Evolutionary conservation across 2,329 filamentous ascomycete species (phyloP).

Genomic region (Dissoconium aciculare): DNA sequence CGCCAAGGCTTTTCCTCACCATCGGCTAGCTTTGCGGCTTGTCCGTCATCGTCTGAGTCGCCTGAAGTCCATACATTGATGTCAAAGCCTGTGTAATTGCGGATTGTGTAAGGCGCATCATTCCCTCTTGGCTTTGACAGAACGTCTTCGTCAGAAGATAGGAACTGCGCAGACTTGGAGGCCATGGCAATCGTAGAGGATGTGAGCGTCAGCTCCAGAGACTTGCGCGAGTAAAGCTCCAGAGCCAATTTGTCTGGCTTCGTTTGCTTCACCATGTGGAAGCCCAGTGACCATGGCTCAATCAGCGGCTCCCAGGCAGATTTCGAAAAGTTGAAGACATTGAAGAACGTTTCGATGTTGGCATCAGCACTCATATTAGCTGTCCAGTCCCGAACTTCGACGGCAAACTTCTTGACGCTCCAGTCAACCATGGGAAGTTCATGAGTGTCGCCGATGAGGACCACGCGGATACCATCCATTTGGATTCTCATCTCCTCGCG

Average conservation of each 20-base stretch:
- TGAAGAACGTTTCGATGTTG: conserved; percentile 83
- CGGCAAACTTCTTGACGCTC: conserved; percentile 77
- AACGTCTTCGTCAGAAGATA: conserved; percentile 78
- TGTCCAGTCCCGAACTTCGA: conserved; percentile 83
- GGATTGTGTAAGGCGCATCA: conserved; percentile 83
- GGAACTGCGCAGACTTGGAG: conserved; percentile 83
- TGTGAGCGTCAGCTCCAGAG: conserved; percentile 81
- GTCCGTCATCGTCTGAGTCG: conserved; percentile 47
- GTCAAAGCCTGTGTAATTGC: conserved; percentile 91
- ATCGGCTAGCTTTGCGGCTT: conserved; percentile 64
- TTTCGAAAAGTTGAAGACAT: conserved; percentile 98
- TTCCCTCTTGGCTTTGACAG: conserved; percentile 81
- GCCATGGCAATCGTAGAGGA: conserved; percentile 85
- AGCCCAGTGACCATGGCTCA: conserved; percentile 89
- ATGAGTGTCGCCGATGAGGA: conserved; percentile 89
- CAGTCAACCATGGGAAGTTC: conserved; percentile 90
- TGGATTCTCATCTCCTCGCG: conserved; percentile 73
- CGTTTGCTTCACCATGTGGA: conserved; percentile 69
- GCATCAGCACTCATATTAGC: conserved; percentile 73
- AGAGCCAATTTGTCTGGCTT: conserved; percentile 63
- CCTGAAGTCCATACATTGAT: conserved; percentile 70
- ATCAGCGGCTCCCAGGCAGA: conserved; percentile 95
- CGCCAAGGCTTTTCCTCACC: conserved; percentile 89
- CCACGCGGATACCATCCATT: conserved; percentile 76
- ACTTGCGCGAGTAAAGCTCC: conserved; percentile 77